Evolutionary conservation across 2,329 filamentous ascomycete genomes (phyloP), one percentile per base, ranked within the genome.

Genomic region (Aspergillus novoparasiticus): DNA sequence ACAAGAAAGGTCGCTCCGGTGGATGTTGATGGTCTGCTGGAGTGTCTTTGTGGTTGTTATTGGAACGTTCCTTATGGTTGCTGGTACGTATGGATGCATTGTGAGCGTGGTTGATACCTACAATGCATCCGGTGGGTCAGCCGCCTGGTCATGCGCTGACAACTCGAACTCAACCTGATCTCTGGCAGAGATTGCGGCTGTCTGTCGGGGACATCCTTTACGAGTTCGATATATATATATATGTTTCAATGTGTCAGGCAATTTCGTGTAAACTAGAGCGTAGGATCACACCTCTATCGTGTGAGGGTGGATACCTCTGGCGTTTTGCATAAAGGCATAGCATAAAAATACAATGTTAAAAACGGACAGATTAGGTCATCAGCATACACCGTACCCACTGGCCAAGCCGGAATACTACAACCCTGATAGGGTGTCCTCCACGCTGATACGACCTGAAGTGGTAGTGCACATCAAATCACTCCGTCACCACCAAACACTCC

Each of bases 31-130:
- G 65, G 68, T 69, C 12, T 45, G 48, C 45, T 73, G 69, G 69
- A 68, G 66, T 26, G 60, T 41, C 8, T 79, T 79, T 53, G 71
- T 82, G 6, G 69, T 82, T 26, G 62, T 77, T 1, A 62, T 69
- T 2, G 80, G 80, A 3, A 73, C 67, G 0, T 83, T 83, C 62
- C 64, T 82, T 10, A 82, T 78, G 73, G 67, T 83, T 53, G 78
- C 73, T 4, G 81, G 81, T 1, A 82, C 81, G 0, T 83, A 83
- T 56, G 81, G 80, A 0, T 80, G 80, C 0, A 69, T 83, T 6
- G 70, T 80, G 9, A 73, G 68, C 4, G 81, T 82, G 39, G 75
- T 79, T 6, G 71, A 78, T 8, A 70, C 71, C 1, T 80, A 82
- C 60, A 69, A 71, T n/a, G 64, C 64, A 5, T 69, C 69, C 4